Percentiles rank a stretch among this genome's conserved stretches.
phyloP scores from a whole-genome alignment of 1,284 basidiomycete species.

The Farysia itapuensis region DNA sequence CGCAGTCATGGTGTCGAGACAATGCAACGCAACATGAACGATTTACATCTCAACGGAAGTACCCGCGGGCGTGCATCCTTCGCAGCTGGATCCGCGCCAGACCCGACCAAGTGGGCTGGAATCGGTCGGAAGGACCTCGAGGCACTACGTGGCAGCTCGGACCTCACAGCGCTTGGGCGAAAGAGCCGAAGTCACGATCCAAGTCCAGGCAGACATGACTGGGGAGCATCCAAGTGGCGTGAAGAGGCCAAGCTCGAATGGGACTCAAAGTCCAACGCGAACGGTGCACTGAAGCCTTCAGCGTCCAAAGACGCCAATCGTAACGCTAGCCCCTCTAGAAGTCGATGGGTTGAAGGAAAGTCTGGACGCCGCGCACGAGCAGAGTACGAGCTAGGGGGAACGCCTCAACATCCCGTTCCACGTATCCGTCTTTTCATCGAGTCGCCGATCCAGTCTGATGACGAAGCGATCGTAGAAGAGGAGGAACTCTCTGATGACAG shows the following conservation, averaged over 20 bases:
- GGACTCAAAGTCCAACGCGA: constrained; percentile 17
- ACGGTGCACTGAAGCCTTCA: constrained; percentile 1
- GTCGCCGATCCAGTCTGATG: constrained; percentile 47
- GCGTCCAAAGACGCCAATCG: not conserved
- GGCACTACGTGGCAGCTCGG: constrained; percentile 19
- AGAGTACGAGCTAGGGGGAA: constrained; percentile 61
- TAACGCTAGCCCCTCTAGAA: not conserved
- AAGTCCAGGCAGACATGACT: constrained; percentile 27
- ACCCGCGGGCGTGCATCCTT: constrained; percentile 15
- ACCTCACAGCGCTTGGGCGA: not conserved
- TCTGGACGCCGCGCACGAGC: constrained; percentile 58
- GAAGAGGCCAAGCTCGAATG: constrained; percentile 31
- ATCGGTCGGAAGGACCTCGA: constrained; percentile 49
- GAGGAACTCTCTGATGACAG: constrained; percentile 9
- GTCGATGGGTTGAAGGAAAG: constrained; percentile 51
- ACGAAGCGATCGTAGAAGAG: constrained; percentile 21
- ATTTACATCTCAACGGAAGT: constrained; percentile 1
- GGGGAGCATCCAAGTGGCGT: constrained; percentile 31
- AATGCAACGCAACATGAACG: constrained; percentile 3
- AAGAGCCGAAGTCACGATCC: constrained; percentile 14
- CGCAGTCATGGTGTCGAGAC: constrained; percentile 13
- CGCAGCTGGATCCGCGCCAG: constrained; percentile 2
- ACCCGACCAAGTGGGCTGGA: constrained; percentile 21
- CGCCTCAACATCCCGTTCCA: constrained; percentile 57
- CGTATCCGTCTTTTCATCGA: constrained; percentile 59